Evolutionary conservation across 2,329 filamentous ascomycete genomes (phyloP).

Genomic region (Colletotrichum tabaci): DNA sequence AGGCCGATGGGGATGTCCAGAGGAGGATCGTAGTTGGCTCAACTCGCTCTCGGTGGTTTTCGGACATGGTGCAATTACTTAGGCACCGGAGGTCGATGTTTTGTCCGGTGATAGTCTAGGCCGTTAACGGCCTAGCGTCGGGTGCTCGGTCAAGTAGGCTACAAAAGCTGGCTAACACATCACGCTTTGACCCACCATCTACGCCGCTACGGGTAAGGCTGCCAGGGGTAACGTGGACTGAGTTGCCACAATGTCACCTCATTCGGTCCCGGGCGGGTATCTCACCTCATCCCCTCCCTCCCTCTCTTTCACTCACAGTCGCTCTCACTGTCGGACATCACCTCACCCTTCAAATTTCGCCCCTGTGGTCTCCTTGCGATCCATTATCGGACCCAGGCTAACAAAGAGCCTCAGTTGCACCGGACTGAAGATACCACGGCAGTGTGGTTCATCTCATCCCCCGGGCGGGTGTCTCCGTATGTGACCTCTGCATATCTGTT

Average conservation of each 20-base stretch:
- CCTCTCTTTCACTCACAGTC: background rate
- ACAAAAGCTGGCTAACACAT: too few species aligned
- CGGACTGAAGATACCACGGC: constrained; percentile 20
- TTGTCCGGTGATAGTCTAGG: constrained; percentile 20
- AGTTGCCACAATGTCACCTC: background rate
- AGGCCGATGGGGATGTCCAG: constrained; percentile 43
- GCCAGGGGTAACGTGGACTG: background rate
- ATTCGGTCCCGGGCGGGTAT: constrained; percentile 40
- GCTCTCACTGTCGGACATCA: constrained; percentile 10
- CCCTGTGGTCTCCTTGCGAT: constrained; percentile 11
- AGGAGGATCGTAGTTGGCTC: constrained; percentile 17
- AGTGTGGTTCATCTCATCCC: constrained; percentile 26
- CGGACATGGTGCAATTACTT: constrained; percentile 26
- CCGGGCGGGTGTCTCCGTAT: background rate
- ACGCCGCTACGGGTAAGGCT: background rate
- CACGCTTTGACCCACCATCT: background rate
- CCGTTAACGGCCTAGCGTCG: constrained; percentile 21
- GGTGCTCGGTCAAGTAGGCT: constrained; percentile 17
- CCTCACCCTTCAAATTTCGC: constrained; percentile 23
- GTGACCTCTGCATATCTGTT: constrained; percentile 3
- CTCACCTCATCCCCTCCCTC: background rate
- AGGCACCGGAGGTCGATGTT: constrained; percentile 32
- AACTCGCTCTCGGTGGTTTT: background rate
- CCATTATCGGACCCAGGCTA: constrained; percentile 18
- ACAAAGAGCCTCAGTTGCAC: constrained; percentile 37